Evolutionary conservation across 164 flowering plant species (phyloP), one percentile per base, ranked within the genome.

Genomic region (Houttuynia cordata): DNA sequence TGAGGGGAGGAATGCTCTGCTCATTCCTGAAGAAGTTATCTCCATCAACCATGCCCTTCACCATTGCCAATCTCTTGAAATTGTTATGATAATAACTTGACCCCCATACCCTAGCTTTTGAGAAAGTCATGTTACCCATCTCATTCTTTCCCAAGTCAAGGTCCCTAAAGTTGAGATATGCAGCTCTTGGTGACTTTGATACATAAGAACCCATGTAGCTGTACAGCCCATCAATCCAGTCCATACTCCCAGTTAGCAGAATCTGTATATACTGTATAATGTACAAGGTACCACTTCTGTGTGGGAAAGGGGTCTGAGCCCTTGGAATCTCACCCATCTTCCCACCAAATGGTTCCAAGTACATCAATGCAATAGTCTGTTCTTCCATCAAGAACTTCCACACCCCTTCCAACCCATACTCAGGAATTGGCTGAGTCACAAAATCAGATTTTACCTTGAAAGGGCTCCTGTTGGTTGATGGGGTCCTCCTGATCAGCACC

Each of bases 161-260:
- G 40, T 64, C 67, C 56, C 62, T 65, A 17, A 49, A 65, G 51
- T 65, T 65, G 21, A 65, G 39, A 58, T 57, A 64, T n/a, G 67
- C 67, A 25, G 42, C 56, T 37, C 67, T 64, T 34, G 67, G 67
- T 12, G 22, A 49, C 50, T 57, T 58, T n/a, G 67, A 64, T 22
- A 64, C 67, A 30, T 49, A 57, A 8, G 61, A 54, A 25, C 22
- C 42, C 67, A 64, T 57, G 61, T 64, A 49, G 8, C 15, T 57
- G 24, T 64, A 50, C 24, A 64, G 20, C n/a, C 61, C 51, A 6
- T 24, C 57, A 1, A 64, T 49, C 67, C 61, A 64, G 18, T 50
- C 49, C 22, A 64, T 25, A 7, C 14, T 30, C 21, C 15, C 56
- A 2, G 23, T 7, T 20, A 10, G 23, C 24, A n/a, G 15, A n/a